Base-by-base conservation (phyloP, 208 protist species). In the Tetramitus jugosus region DNA sequence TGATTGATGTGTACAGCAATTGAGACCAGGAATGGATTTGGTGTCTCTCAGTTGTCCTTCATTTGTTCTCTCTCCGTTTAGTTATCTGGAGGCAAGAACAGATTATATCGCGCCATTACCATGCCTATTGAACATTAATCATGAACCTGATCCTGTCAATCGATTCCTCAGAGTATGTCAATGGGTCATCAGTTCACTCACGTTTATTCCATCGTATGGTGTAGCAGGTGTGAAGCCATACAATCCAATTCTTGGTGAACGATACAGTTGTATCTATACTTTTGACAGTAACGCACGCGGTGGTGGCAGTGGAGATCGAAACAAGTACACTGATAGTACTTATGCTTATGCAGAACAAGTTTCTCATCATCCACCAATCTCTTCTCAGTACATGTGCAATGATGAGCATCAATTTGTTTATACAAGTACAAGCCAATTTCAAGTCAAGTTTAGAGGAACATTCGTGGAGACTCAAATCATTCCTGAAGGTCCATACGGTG, bases 351-450 rank as follows among this genome's bases (percentile, higher is more conserved):
- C 3, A 14, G 65, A 72, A 52, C 65, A 72, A 72, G 40, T 72
- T 43, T 53, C 40, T 49, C 65, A 72, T 35, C 37, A 72, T 52
- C 65, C 65, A 37, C 65, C 65, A 35, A 52, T 72, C 31, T 39
- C 26, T 72, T 4, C 8, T 14, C 37, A 52, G 4, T 53, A 52
- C 2, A 35, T 52, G 20, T 1, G 35, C 1, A 72, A 72, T 17
- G 0, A 0, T 3, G 35, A 43, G 8, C 0, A 6, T 10, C 4
- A 33, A 7, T 33, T 62, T 31, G 4, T 26, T 31, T 62, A 62
- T 31, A 56, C 14, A 10, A 56, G 49, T 20, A 56, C 49, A 10
- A 10, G 20, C 10, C 49, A 56, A 56, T 26, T 56, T 10, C 49
- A 56, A 56, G 49, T 23, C 3, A 10, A 23, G 56, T 62, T 62